Conservation (phyloP, 371 early-diverging fungal genomes). For the Homolaphlyctis polyrhiza region DNA sequence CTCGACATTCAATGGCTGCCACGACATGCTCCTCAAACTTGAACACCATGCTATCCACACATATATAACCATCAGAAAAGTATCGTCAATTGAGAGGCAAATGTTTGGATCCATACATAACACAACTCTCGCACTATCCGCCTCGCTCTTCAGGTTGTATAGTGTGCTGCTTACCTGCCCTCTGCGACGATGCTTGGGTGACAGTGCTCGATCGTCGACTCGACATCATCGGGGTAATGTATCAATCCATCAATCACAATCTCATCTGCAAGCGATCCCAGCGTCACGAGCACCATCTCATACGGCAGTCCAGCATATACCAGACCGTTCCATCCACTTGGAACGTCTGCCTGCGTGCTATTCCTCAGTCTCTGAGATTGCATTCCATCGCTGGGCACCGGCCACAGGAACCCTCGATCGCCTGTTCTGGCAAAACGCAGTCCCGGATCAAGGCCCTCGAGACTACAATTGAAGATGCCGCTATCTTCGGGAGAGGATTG, state of each 20-base stretch:
- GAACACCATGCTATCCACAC: slow-evolving; percentile 12
- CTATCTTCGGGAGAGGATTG: too few relatives aligned
- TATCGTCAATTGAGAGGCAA: slow-evolving; percentile 2
- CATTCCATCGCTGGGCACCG: slow-evolving; percentile 29
- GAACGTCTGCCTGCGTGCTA: background rate
- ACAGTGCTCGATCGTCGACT: slow-evolving; percentile 62
- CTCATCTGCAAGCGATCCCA: slow-evolving; percentile 66
- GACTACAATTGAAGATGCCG: slow-evolving; percentile 14
- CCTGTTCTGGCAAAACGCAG: slow-evolving; percentile 76
- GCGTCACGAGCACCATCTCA: slow-evolving; percentile 57
- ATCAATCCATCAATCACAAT: slow-evolving; percentile 67
- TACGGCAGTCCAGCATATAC: slow-evolving; percentile 18
- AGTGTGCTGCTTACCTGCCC: slow-evolving; percentile 64
- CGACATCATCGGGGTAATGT: slow-evolving; percentile 71
- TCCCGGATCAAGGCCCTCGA: slow-evolving; percentile 59
- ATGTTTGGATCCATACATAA: slow-evolving; percentile 6
- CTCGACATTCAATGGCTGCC: slow-evolving; percentile 4
- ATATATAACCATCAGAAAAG: background rate
- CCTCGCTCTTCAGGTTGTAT: too few relatives aligned
- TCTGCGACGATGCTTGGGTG: slow-evolving; percentile 48
- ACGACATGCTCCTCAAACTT: slow-evolving; percentile 3
- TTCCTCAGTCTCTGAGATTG: too few relatives aligned
- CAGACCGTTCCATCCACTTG: slow-evolving; percentile 14
- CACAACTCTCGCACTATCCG: too few relatives aligned
- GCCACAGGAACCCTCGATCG: slow-evolving; percentile 79